Conservation (phyloP, 352 stramenopile genomes). For the Globisporangium perplexum region DNA sequence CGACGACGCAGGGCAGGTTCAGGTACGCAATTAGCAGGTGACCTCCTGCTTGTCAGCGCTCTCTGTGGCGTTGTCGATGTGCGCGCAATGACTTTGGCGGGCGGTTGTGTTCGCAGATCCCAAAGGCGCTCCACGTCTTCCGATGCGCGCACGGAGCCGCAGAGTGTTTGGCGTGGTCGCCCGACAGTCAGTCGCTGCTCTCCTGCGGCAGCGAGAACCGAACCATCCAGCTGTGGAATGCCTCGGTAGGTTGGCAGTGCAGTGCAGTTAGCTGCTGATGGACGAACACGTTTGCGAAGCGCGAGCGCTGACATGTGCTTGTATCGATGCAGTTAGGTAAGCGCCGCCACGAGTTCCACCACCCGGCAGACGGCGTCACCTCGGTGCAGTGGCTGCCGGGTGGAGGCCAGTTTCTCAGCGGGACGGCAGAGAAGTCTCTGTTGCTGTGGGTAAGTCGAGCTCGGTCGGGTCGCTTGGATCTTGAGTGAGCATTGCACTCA, state of each 20-base stretch:
- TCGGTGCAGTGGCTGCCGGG: constrained; percentile 52
- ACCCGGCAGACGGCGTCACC: constrained; percentile 43
- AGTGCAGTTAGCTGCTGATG: too few relatives aligned
- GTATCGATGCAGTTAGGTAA: background rate
- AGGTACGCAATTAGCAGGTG: background rate
- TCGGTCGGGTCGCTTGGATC: background rate
- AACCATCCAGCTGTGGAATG: constrained; percentile 65
- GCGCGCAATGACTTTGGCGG: background rate
- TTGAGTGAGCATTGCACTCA: background rate
- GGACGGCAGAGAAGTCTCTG: constrained; percentile 67
- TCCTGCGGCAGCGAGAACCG: constrained; percentile 44
- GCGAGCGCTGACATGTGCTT: background rate
- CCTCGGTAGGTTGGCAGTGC: too few relatives aligned
- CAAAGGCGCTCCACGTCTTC: constrained; percentile 32
- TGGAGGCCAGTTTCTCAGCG: constrained; percentile 59
- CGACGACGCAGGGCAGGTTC: constrained; percentile 1
- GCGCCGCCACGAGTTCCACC: constrained; percentile 42
- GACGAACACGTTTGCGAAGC: too few relatives aligned
- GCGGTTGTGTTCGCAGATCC: constrained; percentile 8
- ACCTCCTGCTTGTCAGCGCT: background rate
- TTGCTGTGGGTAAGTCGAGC: constrained; percentile 56
- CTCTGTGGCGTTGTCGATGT: background rate
- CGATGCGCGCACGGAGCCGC: constrained; percentile 36
- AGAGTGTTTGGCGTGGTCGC: constrained; percentile 66
- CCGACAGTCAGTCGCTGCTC: constrained; percentile 48